Conservation (phyloP, 345 rosid genomes). For the Psidium guajava region DNA sequence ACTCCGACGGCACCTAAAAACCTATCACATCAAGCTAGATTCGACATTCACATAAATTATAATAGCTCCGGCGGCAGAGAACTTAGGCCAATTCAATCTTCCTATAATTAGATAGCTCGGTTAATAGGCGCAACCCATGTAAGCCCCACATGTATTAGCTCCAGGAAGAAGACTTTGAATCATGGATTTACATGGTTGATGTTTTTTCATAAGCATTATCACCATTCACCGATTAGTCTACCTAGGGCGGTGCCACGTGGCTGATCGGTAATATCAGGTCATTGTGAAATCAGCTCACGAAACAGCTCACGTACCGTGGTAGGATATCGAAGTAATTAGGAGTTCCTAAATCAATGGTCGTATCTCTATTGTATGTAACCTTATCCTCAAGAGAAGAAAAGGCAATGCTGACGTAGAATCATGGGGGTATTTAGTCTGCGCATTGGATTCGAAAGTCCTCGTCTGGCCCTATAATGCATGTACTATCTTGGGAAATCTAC, state of each 20-base stretch:
- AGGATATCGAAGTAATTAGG: neutral
- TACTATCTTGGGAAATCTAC: neutral
- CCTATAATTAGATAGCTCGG: neutral
- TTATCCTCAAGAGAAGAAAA: neutral
- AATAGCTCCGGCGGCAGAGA: neutral
- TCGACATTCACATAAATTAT: neutral
- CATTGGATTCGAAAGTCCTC: neutral
- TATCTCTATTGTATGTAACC: neutral
- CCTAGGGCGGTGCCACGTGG: too few relatives aligned
- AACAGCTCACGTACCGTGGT: neutral
- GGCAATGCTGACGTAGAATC: neutral
- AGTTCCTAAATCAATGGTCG: neutral
- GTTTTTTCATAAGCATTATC: neutral
- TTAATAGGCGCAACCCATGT: neutral
- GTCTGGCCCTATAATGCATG: neutral
- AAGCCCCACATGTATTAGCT: neutral
- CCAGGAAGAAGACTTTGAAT: neutral
- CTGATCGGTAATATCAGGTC: fast-evolving
- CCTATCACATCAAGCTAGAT: neutral
- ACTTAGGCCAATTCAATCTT: neutral
- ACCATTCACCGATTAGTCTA: neutral
- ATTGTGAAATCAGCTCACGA: neutral
- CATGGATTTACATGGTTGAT: neutral
- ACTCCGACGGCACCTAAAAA: neutral
- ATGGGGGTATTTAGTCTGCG: neutral